Conservation (phyloP, 1,284 basidiomycete genomes). For the Rhodotorula sp. region DNA sequence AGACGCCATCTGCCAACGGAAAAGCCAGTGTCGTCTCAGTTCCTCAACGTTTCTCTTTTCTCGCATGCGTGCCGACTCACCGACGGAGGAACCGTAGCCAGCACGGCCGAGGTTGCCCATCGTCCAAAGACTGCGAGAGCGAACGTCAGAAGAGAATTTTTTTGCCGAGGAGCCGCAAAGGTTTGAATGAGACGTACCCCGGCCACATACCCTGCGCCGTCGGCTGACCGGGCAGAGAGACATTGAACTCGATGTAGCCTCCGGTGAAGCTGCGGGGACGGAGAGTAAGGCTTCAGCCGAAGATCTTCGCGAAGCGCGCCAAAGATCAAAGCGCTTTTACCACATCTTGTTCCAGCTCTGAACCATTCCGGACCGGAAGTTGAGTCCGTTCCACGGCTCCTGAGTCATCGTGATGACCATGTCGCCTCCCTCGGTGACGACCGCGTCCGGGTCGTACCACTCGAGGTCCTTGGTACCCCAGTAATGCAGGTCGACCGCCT, state of each 20-base stretch:
- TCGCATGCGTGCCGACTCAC: neutral
- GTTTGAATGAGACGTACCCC: slow-evolving; percentile 9
- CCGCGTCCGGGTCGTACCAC: slow-evolving; percentile 66
- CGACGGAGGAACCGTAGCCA: slow-evolving; percentile 72
- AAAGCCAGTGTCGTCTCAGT: neutral
- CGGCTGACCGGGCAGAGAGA: slow-evolving; percentile 77
- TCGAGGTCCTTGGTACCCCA: slow-evolving; percentile 5
- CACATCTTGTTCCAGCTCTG: slow-evolving; percentile 82
- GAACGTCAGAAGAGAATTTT: neutral
- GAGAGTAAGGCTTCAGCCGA: neutral
- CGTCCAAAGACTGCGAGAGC: slow-evolving; percentile 15
- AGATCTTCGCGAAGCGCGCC: too few relatives aligned
- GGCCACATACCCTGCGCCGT: slow-evolving; percentile 53
- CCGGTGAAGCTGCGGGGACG: slow-evolving; percentile 72
- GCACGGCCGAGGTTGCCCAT: slow-evolving; percentile 73
- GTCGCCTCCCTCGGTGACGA: slow-evolving; percentile 73
- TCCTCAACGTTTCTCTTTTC: neutral
- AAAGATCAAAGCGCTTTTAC: slow-evolving; percentile 28
- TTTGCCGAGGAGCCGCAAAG: too few relatives aligned
- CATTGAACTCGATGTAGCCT: slow-evolving; percentile 62
- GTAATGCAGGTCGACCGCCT: slow-evolving; percentile 73
- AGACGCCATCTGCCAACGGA: slow-evolving; percentile 61
- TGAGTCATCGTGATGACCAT: slow-evolving; percentile 73
- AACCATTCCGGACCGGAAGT: slow-evolving; percentile 62
- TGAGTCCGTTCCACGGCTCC: slow-evolving; percentile 64